Conservation (phyloP, 179 eudicot species). For the Silene coronaria region DNA sequence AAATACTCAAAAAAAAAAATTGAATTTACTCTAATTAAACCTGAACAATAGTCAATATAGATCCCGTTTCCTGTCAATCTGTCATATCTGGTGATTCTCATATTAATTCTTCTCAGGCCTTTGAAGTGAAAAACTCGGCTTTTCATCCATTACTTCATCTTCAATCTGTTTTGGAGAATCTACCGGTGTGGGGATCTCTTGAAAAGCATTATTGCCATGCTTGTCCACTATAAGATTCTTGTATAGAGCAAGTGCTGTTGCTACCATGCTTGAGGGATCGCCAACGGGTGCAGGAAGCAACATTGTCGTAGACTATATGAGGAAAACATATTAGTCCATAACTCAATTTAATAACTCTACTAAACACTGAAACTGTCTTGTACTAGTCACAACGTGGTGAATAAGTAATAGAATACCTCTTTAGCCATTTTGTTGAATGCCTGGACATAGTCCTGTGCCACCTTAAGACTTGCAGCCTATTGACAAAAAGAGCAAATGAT, state of each 20-base stretch:
- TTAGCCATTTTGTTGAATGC: conserved; percentile 70
- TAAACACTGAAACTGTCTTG: not conserved
- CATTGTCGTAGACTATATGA: conserved; percentile 58
- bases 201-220: conserved; percentile 11
- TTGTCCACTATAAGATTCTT: conserved; percentile 42
- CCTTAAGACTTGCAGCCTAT: conserved; percentile 81
- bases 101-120: conserved; percentile 22
- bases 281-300: conserved; percentile 56
- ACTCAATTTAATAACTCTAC: not conserved
- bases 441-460: conserved; percentile 79
- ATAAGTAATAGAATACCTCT: conserved; percentile 42
- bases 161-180: conserved; percentile 14
- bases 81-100: not conserved
- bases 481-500: not conserved
- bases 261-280: conserved; percentile 58
- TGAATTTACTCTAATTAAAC: conserved; percentile 5
- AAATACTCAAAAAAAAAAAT: not conserved
- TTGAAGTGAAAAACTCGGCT: conserved; percentile 41
- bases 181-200: not conserved
- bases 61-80: not conserved
- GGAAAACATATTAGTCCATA: not conserved
- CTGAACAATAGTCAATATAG: not conserved
- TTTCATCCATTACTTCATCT: conserved; percentile 12
- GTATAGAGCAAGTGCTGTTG: conserved; percentile 57
- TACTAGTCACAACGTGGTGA: not conserved